Evolutionary conservation across 768 basidiomycete genomes (phyloP).

Genomic region (Macrolepiota fuliginosa): DNA sequence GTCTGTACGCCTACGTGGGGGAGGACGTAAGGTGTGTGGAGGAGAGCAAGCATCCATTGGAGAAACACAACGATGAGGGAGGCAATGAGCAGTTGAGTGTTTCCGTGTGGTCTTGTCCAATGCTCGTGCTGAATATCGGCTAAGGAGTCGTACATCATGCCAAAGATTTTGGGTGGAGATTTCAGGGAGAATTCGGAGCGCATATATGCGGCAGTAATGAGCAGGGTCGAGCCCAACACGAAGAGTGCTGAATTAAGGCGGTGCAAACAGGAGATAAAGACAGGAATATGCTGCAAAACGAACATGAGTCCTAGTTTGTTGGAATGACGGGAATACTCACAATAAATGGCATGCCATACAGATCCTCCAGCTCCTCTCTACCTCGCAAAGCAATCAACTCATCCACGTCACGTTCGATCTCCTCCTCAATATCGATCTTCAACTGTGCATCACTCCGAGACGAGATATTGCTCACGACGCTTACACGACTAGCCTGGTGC

Average conservation of each 20-base stretch:
- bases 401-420: constrained; percentile 67
- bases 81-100: constrained; percentile 35
- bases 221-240: constrained; percentile 63
- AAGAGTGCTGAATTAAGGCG: constrained; percentile 72
- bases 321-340: constrained; percentile 41
- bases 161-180: constrained; percentile 12
- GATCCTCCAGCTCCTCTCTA: constrained; percentile 74
- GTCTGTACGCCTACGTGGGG: constrained; percentile 75
- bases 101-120: constrained; percentile 16
- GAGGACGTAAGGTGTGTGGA: constrained; percentile 67
- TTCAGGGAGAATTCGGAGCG: constrained; percentile 40
- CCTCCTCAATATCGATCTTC: constrained; percentile 23
- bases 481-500: neutral
- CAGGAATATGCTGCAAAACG: constrained; percentile 55
- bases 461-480: neutral
- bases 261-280: constrained; percentile 76
- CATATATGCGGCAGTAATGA: constrained; percentile 62
- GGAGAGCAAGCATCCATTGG: constrained; percentile 53
- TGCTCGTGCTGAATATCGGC: neutral
- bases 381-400: constrained; percentile 59
- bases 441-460: neutral
- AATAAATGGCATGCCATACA: constrained; percentile 78
- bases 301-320: constrained; percentile 6
- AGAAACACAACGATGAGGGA: constrained; percentile 42
- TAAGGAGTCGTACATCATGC: neutral